Evolutionary conservation across 352 stramenopile genomes (phyloP).

Genomic region (Plasmopara muralis): DNA sequence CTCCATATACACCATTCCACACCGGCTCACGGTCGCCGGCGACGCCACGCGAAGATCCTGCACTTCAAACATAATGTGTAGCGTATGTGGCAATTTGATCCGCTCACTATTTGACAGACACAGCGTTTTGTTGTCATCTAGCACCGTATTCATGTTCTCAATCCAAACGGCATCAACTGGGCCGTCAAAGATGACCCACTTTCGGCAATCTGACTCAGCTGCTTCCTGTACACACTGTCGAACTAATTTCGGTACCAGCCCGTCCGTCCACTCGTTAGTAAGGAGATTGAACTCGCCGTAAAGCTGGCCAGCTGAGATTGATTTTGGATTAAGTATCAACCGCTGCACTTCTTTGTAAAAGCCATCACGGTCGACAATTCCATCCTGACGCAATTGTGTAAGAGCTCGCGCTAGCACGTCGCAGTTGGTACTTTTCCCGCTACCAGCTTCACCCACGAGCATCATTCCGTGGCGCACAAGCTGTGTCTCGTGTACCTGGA

Average conservation of each 20-base stretch:
- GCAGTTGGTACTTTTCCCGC: constrained; percentile 84
- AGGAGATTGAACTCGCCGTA: constrained; percentile 93
- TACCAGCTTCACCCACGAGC: constrained; percentile 88
- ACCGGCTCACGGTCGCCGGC: constrained; percentile 84
- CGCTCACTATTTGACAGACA: constrained; percentile 83
- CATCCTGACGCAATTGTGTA: constrained; percentile 69
- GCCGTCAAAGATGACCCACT: constrained; percentile 90
- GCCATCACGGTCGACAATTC: constrained; percentile 73
- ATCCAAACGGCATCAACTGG: constrained; percentile 91
- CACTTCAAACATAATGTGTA: constrained; percentile 93
- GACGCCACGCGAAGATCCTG: constrained; percentile 86
- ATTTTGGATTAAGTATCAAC: constrained; percentile 92
- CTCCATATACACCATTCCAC: constrained; percentile 91
- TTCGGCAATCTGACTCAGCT: constrained; percentile 71
- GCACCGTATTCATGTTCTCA: constrained; percentile 89
- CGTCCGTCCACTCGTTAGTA: constrained; percentile 93
- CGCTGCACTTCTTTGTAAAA: constrained; percentile 86
- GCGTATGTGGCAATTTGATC: constrained; percentile 78
- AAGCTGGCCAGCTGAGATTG: constrained; percentile 92
- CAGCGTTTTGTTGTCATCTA: constrained; percentile 87
- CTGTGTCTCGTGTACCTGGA: constrained; percentile 88
- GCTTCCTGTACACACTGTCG: constrained; percentile 79
- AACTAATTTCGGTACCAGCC: constrained; percentile 89
- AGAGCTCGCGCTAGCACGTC: constrained; percentile 70
- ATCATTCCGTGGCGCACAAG: constrained; percentile 93